Evolutionary conservation across 2,329 filamentous ascomycete species (phyloP), one percentile per base, ranked within the genome.

Genomic region (Neonectria ditissima): DNA sequence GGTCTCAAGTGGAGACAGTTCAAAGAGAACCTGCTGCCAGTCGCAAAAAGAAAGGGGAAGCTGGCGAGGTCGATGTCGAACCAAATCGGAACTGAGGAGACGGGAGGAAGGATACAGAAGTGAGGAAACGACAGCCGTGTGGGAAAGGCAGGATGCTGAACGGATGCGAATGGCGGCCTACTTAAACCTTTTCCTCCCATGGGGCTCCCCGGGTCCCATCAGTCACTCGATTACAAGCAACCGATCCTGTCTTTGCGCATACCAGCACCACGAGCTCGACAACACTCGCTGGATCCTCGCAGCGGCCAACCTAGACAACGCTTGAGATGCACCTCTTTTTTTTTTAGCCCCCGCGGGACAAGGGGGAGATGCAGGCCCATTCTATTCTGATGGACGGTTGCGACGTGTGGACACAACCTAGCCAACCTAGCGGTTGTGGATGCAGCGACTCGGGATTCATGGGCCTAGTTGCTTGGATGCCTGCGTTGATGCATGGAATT

Each of bases 281-380:
- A 30, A 34, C 52, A 32, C 16, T 24, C 41, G 47, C 39, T 48
- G 59, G 41, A 22, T 62, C 41, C 18, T 54, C 51, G 60, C 32
- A 58, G 43, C 10, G 30, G 43, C 50, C 32, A 34, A 58, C 47
- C 24, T 20, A 26, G 34, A 44, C 11, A 44, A 54, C 48, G 48
- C 28, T 32, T 43, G 34, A n/a, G 26, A 50, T 18, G 47, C 47
- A 50, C 47, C 26, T n/a, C 11, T 41, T 47, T 34, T 56, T 37
- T 28, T 37, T 39, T 39, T 28, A 50, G 60, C 60, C 55, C 59
- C 55, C 60, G 48, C 26, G 43, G 37, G 44, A 43, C 55, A 48
- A 45, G 55, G 55, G 44, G 13, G n/a, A 22, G 26, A 45, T 50
- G 34, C 37, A 20, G 37, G 9, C 41, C 41, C 32, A 37, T 8